phyloP scores from a whole-genome alignment of 164 flowering plant genomes.

The Tinospora cordifolia region DNA sequence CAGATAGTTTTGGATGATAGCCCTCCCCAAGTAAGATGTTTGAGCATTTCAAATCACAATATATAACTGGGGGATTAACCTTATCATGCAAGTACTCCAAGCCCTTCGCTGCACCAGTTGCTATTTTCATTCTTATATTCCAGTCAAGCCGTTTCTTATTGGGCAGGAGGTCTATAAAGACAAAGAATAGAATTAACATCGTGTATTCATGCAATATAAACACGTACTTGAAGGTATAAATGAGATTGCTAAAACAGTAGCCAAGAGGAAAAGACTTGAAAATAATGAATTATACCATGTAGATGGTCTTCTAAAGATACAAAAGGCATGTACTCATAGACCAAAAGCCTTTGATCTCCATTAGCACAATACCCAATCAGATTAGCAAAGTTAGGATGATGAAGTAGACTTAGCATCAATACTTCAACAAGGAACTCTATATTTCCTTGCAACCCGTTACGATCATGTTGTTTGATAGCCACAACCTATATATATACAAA shows the following conservation, averaged over 20 bases:
- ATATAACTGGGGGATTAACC: slow-evolving; percentile 69
- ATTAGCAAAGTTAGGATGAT: slow-evolving; percentile 60
- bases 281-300: slow-evolving; percentile 40
- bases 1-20: slow-evolving; percentile 69
- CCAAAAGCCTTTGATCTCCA: slow-evolving; percentile 70
- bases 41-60: slow-evolving; percentile 86
- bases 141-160: slow-evolving; percentile 52
- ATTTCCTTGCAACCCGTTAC: slow-evolving; percentile 80
- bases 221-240: no score
- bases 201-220: not conserved
- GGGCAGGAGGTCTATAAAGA: slow-evolving; percentile 40
- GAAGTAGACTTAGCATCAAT: slow-evolving; percentile 66
- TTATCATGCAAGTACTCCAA: slow-evolving; percentile 75
- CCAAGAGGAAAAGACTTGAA: not conserved
- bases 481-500: slow-evolving; percentile 35
- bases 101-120: slow-evolving; percentile 78
- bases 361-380: slow-evolving; percentile 79
- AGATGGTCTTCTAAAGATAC: slow-evolving; percentile 87
- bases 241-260: no score
- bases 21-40: slow-evolving; percentile 82
- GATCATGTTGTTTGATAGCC: slow-evolving; percentile 76
- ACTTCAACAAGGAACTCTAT: slow-evolving; percentile 85
- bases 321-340: slow-evolving; percentile 67
- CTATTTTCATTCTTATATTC: slow-evolving; percentile 73
- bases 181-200: not conserved